phyloP scores from a whole-genome alignment of 768 basidiomycete genomes.

The Mrakia hoshinonis region DNA sequence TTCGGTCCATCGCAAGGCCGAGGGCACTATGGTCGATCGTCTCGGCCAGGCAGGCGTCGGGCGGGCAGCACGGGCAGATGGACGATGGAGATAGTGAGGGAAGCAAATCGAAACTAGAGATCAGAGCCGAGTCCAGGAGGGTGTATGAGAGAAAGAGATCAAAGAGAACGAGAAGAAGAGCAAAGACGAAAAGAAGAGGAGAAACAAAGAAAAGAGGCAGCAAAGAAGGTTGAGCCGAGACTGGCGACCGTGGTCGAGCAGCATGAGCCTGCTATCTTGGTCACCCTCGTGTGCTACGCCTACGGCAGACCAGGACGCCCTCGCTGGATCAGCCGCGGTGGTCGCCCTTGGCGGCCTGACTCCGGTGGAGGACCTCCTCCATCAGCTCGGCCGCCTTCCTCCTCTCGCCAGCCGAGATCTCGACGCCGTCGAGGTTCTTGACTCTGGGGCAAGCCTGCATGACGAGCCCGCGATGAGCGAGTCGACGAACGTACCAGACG shows the following conservation, averaged over 20 bases:
- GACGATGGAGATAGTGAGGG: no score
- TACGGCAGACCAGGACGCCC: no score
- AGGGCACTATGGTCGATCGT: no score
- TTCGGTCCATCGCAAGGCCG: no score
- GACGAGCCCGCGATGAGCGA: constrained; percentile 80
- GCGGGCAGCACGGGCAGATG: no score
- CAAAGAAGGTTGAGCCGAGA: background rate
- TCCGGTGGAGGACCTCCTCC: constrained; percentile 21
- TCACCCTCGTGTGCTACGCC: no score
- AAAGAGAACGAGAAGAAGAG: background rate
- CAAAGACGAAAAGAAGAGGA: background rate
- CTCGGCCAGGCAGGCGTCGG: no score
- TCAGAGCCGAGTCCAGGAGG: no score
- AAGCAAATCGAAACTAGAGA: no score
- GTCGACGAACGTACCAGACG: constrained; percentile 71
- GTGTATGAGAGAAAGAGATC: constrained; percentile 2
- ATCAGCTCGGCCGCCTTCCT: constrained; percentile 62
- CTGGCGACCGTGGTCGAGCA: background rate
- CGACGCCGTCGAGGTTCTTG: constrained; percentile 74
- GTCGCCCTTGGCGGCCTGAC: constrained; percentile 12
- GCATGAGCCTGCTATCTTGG: no score
- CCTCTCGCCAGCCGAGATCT: constrained; percentile 72
- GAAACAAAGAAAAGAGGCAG: background rate
- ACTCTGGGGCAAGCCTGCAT: constrained; percentile 65
- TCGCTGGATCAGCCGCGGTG: background rate